Evolutionary conservation across 129 eudicot genomes (phyloP).

Genomic region (Glebionis coronaria): DNA sequence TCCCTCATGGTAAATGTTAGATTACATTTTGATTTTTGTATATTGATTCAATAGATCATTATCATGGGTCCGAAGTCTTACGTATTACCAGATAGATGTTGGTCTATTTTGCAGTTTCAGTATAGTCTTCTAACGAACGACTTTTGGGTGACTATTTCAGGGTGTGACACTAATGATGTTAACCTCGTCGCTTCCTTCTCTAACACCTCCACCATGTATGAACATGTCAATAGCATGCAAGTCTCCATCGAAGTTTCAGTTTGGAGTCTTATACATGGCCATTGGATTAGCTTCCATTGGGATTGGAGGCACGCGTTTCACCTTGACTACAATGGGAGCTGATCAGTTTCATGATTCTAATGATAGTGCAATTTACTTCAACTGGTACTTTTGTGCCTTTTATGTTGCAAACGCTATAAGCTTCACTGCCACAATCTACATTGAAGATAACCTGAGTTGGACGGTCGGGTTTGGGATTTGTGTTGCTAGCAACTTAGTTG

Average conservation of each 20-base stretch:
- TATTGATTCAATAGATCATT: no score
- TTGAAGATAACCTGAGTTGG: constrained; percentile 65
- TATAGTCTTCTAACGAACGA: no score
- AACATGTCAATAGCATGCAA: neutral
- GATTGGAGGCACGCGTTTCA: constrained; percentile 53
- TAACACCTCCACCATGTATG: constrained; percentile 50
- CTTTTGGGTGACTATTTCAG: constrained; percentile 8
- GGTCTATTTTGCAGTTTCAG: no score
- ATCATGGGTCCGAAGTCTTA: no score
- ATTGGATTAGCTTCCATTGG: constrained; percentile 43
- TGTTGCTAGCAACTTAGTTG: constrained; percentile 40
- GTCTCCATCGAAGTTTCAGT: constrained; percentile 43
- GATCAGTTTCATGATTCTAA: constrained; percentile 41
- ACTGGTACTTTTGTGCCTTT: constrained; percentile 41
- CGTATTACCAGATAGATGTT: no score
- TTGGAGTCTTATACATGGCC: constrained; percentile 32
- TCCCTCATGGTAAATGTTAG: constrained; percentile 43
- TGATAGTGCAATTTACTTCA: constrained; percentile 41
- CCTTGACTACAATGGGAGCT: constrained; percentile 56
- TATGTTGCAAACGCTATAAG: constrained; percentile 26
- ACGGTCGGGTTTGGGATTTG: constrained; percentile 41
- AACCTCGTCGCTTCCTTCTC: constrained; percentile 38
- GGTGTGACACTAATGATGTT: constrained; percentile 32
- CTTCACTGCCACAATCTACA: constrained; percentile 37
- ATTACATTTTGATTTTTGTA: no score